Evolutionary conservation across 2,329 filamentous ascomycete species (phyloP).

Genomic region (Xylariaceae sp.): DNA sequence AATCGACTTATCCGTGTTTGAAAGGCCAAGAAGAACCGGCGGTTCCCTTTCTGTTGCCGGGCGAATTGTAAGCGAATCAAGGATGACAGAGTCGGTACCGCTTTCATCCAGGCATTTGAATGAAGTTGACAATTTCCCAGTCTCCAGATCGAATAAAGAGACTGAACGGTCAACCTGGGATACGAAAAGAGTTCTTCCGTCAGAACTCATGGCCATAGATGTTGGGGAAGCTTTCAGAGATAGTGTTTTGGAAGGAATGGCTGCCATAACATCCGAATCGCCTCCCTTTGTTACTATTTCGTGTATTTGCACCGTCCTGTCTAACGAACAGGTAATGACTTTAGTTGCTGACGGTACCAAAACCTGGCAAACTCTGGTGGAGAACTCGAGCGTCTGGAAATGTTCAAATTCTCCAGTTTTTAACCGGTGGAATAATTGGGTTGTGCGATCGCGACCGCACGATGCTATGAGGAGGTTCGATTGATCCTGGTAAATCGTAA

Average conservation of each 20-base stretch:
- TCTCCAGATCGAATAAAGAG: slow-evolving; percentile 59
- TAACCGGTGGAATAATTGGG: slow-evolving; percentile 74
- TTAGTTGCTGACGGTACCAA: slow-evolving; percentile 71
- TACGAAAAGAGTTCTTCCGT: slow-evolving; percentile 55
- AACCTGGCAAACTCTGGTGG: slow-evolving; percentile 72
- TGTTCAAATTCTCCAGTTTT: slow-evolving; percentile 61
- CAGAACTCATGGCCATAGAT: slow-evolving; percentile 70
- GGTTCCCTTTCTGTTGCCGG: slow-evolving; percentile 51
- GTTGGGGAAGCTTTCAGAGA: slow-evolving; percentile 81
- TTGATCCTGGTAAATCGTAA: slow-evolving; percentile 64
- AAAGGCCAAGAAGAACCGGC: slow-evolving; percentile 76
- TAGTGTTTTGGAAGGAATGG: slow-evolving; percentile 71
- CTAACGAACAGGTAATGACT: slow-evolving; percentile 80
- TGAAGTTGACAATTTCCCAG: slow-evolving; percentile 63
- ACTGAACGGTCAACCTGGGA: slow-evolving; percentile 59
- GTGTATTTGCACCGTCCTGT: slow-evolving; percentile 80
- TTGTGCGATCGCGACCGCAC: slow-evolving; percentile 83
- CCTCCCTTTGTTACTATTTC: slow-evolving; percentile 69
- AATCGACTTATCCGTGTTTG: slow-evolving; percentile 93
- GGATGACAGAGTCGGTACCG: slow-evolving; percentile 72
- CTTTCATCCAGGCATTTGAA: slow-evolving; percentile 84
- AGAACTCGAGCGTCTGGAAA: slow-evolving; percentile 90
- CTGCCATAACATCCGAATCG: slow-evolving; percentile 64
- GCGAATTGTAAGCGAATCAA: slow-evolving; percentile 70
- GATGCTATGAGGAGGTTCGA: slow-evolving; percentile 68